Evolutionary conservation across 257 asterid genomes (phyloP), one percentile per base, ranked within the genome.

Genomic region (Striga asiatica): DNA sequence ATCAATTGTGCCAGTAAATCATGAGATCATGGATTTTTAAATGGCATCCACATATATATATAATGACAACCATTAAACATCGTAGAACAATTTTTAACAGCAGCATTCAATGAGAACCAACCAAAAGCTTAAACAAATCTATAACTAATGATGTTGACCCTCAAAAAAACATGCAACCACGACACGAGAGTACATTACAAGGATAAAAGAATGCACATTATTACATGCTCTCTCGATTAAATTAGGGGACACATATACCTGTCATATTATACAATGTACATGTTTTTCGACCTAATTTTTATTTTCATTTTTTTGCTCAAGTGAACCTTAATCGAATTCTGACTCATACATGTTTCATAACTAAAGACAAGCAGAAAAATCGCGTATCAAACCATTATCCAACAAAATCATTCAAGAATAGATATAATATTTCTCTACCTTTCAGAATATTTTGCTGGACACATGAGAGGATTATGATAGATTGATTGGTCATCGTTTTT

Each of bases 161-260:
- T 58, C 65, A 60, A 29, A 50, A 62, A 65, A 68, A n/a, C 76
- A 58, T 58, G 73, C 66, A 62, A 42, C 47, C 78, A 68, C 65
- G 68, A 71, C 46, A 56, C 65, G 0, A 11, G 35, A 60, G 45
- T 65, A 25, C 66, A 45, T 55, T 20, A 45, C 4, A 52, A 25
- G 13, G 14, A 46, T 39, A 13, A 32, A 22, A 54, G 35, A 62
- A 21, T 20, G 53, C 46, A 57, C 32, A 21, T 65, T 59, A 62
- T 62, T 31, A 29, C 64, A 56, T 37, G 49, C 64, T 28, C 60
- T 20, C 8, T 18, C 22, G 35, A 25, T 39, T 42, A 28, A 74
- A 70, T 22, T 62, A 60, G 53, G 56, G 61, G 31, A 27, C 22
- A 41, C 48, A 16, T n/a, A 47, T 49, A 60, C 63, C 64, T 54